phyloP scores from a whole-genome alignment of 2,329 filamentous ascomycete genomes.

The Ramularia collo-cygni region DNA sequence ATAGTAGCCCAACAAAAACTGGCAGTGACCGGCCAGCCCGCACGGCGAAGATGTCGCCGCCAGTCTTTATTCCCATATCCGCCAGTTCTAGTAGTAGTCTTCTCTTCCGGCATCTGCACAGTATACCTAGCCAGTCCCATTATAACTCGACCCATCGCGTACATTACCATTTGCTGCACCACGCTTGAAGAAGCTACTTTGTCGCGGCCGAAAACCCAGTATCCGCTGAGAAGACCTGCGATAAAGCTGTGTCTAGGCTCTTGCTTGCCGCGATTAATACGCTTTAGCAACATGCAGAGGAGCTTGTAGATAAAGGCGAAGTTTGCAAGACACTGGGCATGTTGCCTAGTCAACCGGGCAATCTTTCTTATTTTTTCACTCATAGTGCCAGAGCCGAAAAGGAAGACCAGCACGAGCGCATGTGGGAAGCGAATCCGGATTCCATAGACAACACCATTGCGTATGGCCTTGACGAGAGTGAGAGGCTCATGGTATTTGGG shows the following conservation, averaged over 20 bases:
- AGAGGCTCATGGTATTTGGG: conserved; percentile 78
- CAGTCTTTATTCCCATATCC: conserved; percentile 34
- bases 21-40: conserved; percentile 87
- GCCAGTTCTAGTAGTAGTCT: conserved; percentile 30
- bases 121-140: conserved; percentile 77
- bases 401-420: conserved; percentile 92
- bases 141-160: conserved; percentile 87
- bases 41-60: conserved; percentile 35
- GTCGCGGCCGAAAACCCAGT: background rate
- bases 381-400: conserved; percentile 80
- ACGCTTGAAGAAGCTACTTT: conserved; percentile 52
- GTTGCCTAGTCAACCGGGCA: conserved; percentile 75
- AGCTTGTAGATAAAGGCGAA: conserved; percentile 43
- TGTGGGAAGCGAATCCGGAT: conserved; percentile 97
- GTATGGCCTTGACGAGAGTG: conserved; percentile 78
- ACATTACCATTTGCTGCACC: conserved; percentile 96
- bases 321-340: conserved; percentile 82
- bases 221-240: background rate
- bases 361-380: conserved; percentile 72
- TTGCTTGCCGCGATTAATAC: background rate
- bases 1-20: conserved; percentile 84
- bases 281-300: conserved; percentile 1
- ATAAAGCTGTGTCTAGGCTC: background rate
- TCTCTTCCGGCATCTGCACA: conserved; percentile 53
- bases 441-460: conserved; percentile 94